Base-by-base conservation (phyloP, 352 stramenopile genomes). In the Globisporangium spinosum region DNA sequence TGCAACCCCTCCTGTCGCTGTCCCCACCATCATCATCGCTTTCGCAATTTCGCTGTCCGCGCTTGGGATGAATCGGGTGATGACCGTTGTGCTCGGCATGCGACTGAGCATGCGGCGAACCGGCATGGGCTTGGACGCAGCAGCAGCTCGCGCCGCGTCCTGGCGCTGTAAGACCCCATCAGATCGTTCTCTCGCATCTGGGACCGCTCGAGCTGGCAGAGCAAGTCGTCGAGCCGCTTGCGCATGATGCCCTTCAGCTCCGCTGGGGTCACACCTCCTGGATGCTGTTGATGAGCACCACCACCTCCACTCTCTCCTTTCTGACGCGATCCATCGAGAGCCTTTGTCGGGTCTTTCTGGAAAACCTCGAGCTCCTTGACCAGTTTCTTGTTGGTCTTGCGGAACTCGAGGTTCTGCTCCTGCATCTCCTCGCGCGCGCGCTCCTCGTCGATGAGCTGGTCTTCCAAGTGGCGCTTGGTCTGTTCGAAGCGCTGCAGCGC, bases 361-460 rank as follows among this genome's bases (percentile, higher is more conserved):
- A 83, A 17, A n/a, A 77, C 75, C 65, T 91, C 84, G 45, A 91
- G 59, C 9, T 94, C 83, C 35, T 75, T 80, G 29, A 70, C 65
- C 22, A 94, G 70, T 38, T 84, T 85, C 64, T 91, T 93, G 71
- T 91, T 93, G 23, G 83, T 69, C 34, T 87, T 86, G 55, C 83
- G 80, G 61, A 92, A 85, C 55, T 90, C 84, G 29, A 93, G 64
- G 47, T 85, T 90, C 55, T 91, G 76, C 49, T 94, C 84, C 59
- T 94, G 86, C 58, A 86, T 76, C 43, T 92, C 84, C 58, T 93
- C 86, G 3, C 81, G 64, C 34, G 75, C 72, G 17, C 81, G 80
- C 64, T 94, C 86, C 59, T 94, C 86, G 62, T 90, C 83, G 43
- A 83, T 78, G 8, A 94, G 75, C 54, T 93, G 84, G 70, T 94